phyloP scores from a whole-genome alignment of 495 filamentous ascomycete genomes.

The Neurospora sp. region DNA sequence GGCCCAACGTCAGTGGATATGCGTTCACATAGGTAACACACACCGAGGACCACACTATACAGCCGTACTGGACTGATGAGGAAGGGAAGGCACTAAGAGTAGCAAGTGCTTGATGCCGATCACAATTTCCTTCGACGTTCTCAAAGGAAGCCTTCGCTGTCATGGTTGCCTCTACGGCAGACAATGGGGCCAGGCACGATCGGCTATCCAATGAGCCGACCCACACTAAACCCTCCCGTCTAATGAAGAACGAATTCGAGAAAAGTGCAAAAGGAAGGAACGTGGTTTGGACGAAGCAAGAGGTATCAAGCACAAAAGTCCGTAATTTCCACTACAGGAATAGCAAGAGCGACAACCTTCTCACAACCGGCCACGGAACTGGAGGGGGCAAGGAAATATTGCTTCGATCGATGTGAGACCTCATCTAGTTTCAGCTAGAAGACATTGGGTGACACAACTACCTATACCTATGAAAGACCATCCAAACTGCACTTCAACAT shows the following conservation, averaged over 20 bases:
- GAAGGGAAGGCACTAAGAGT: too few species aligned
- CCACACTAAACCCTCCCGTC: neutral
- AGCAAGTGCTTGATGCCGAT: too few species aligned
- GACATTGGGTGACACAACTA: too few species aligned
- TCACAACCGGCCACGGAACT: neutral
- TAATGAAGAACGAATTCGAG: neutral
- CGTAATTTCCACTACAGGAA: neutral
- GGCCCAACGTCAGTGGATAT: too few species aligned
- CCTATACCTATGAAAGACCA: too few species aligned
- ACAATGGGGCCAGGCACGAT: neutral
- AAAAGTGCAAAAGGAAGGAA: neutral
- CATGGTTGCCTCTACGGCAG: neutral
- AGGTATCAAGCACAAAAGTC: too few species aligned
- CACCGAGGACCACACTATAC: too few species aligned
- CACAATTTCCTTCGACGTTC: too few species aligned
- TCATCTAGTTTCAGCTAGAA: neutral
- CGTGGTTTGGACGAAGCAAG: neutral
- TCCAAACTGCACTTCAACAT: too few species aligned
- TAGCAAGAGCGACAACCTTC: neutral
- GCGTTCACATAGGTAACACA: too few species aligned
- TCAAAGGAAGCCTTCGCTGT: neutral
- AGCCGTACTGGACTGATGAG: too few species aligned
- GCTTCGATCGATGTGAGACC: neutral
- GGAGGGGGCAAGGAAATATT: neutral
- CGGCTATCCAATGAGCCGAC: neutral